Evolutionary conservation across 2,329 filamentous ascomycete genomes (phyloP).

Genomic region (Rutstroemia sp.): DNA sequence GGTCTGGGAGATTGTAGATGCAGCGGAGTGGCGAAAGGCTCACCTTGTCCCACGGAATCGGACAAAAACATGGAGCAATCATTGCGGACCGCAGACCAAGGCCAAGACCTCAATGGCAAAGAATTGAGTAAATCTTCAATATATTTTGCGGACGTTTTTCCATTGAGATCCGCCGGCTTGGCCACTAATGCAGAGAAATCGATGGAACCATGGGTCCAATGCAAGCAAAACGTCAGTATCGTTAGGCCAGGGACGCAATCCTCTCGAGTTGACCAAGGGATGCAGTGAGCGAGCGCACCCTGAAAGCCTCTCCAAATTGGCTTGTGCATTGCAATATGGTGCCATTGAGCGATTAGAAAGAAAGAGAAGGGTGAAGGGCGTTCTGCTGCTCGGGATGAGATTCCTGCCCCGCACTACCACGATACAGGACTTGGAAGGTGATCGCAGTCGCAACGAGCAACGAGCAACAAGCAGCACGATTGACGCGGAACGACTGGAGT

Average conservation of each 20-base stretch:
- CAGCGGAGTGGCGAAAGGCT: slow-evolving; percentile 29
- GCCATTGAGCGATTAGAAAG: slow-evolving; percentile 18
- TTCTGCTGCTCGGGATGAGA: slow-evolving; percentile 4
- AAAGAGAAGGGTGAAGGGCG: not conserved
- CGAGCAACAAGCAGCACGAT: slow-evolving; percentile 18
- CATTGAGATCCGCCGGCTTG: slow-evolving; percentile 25
- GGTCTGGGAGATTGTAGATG: slow-evolving; percentile 25
- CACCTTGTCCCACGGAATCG: slow-evolving; percentile 14
- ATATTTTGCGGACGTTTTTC: slow-evolving; percentile 6
- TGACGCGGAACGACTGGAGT: slow-evolving; percentile 30
- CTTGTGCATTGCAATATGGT: slow-evolving; percentile 11
- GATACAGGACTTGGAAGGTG: slow-evolving; percentile 8
- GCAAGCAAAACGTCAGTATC: slow-evolving; percentile 26
- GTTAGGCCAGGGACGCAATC: slow-evolving; percentile 23
- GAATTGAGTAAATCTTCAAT: slow-evolving; percentile 5
- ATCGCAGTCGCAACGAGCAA: not conserved
- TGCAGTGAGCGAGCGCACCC: slow-evolving; percentile 2
- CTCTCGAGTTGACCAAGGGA: slow-evolving; percentile 14
- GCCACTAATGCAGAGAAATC: slow-evolving; percentile 28
- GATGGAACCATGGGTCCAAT: slow-evolving; percentile 9
- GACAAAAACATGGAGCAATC: slow-evolving; percentile 5
- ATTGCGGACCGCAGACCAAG: slow-evolving; percentile 6
- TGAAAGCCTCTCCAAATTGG: not conserved
- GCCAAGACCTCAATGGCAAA: slow-evolving; percentile 4
- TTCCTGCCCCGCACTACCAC: slow-evolving; percentile 28